Evolutionary conservation across 2,329 filamentous ascomycete genomes (phyloP).

Genomic region (Pezicula carpinea): DNA sequence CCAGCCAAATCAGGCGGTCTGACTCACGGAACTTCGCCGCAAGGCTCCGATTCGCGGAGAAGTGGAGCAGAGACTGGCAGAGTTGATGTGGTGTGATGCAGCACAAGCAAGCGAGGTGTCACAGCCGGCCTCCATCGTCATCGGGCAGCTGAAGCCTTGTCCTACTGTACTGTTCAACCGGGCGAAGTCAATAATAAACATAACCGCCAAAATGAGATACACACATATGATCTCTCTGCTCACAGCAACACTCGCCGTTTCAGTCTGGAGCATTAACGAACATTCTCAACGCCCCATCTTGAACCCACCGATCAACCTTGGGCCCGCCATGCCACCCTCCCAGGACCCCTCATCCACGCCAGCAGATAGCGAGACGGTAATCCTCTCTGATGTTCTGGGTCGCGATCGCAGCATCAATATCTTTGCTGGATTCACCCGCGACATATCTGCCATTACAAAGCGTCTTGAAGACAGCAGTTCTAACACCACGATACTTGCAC

Average conservation of each 20-base stretch:
- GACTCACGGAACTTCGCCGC: no score
- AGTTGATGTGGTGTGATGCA: no score
- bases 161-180: no score
- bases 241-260: constrained; percentile 7
- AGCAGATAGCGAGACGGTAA: constrained; percentile 43
- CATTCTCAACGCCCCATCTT: constrained; percentile 13
- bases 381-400: constrained; percentile 81
- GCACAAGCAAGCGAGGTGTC: no score
- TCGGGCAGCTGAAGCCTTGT: no score
- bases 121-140: no score
- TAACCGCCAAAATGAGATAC: constrained; percentile 14
- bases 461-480: constrained; percentile 62
- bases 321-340: constrained; percentile 19
- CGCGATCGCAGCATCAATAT: constrained; percentile 75
- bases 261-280: constrained; percentile 3
- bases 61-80: no score
- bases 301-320: constrained; percentile 13
- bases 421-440: constrained; percentile 76
- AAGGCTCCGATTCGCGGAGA: no score
- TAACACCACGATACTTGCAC: constrained; percentile 84
- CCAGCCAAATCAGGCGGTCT: no score
- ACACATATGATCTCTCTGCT: constrained; percentile 12
- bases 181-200: no score
- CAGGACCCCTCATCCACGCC: constrained; percentile 22
- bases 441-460: constrained; percentile 62